Percentiles rank a stretch among this genome's conserved stretches.
These are phyloP conservation scores for Eutrema japonicum DNA, from an alignment of 345 rosid species.

Conservation along the genomic window DNA sequence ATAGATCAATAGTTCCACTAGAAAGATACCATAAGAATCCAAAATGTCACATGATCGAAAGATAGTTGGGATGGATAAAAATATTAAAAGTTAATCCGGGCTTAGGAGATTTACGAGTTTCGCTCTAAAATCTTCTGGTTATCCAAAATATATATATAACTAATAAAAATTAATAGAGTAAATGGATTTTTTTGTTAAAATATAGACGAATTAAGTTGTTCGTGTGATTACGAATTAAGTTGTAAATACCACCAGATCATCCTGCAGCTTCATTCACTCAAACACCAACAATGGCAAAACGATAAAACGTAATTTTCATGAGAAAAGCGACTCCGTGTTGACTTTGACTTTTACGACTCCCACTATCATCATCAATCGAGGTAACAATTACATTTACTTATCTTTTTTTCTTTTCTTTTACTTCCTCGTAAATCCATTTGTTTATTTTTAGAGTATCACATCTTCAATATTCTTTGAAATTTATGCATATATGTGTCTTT, in stretches of 20 bases:
- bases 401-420: neutral
- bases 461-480: neutral
- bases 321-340: neutral
- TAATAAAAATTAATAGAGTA: neutral
- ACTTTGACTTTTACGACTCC: neutral
- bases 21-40: too few species aligned
- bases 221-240: neutral
- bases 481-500: neutral
- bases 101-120: too few species aligned
- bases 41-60: too few species aligned
- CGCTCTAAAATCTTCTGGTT: too few species aligned
- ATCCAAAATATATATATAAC: neutral
- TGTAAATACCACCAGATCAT: conserved; percentile 41
- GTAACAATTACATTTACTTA: conserved; percentile 22
- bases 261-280: conserved; percentile 48
- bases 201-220: neutral
- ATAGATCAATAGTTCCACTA: too few species aligned
- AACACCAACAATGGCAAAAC: conserved; percentile 35
- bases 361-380: conserved; percentile 17
- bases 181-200: neutral
- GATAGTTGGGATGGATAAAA: too few species aligned
- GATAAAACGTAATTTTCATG: conserved; percentile 12
- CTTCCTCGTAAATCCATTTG: neutral
- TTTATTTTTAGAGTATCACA: conserved; percentile 6
- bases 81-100: too few species aligned